Conservation (phyloP, 345 rosid species). For the Garcia nutans region DNA sequence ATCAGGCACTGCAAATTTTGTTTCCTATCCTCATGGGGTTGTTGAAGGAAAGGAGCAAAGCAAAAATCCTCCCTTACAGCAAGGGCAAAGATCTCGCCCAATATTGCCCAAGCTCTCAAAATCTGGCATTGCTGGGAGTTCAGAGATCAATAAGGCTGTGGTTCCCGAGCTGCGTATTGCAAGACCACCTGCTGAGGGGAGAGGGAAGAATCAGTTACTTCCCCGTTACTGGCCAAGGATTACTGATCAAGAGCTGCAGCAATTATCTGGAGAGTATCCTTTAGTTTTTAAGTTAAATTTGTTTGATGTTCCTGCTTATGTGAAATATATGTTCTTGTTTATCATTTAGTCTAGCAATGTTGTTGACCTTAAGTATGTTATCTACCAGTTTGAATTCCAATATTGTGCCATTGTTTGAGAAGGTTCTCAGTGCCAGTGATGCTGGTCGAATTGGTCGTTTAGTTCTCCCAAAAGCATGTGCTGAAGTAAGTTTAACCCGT, state of each 20-base stretch:
- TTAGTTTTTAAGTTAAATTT: conserved; percentile 5
- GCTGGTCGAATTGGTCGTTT: conserved; percentile 95
- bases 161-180: conserved; percentile 54
- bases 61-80: conserved; percentile 39
- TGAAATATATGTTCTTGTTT: conserved; percentile 7
- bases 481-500: conserved; percentile 61
- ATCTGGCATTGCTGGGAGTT: conserved; percentile 32
- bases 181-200: conserved; percentile 82
- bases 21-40: conserved; percentile 37
- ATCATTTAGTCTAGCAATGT: conserved; percentile 15
- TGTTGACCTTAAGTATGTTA: conserved; percentile 41
- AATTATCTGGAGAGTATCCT: conserved; percentile 95
- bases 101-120: conserved; percentile 59
- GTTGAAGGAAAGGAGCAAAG: conserved; percentile 50
- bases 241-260: conserved; percentile 87
- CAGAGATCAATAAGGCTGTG: conserved; percentile 46
- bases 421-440: conserved; percentile 94
- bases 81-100: conserved; percentile 51
- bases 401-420: conserved; percentile 88
- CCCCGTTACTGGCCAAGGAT: conserved; percentile 95
- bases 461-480: conserved; percentile 97
- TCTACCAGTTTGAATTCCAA: conserved; percentile 64
- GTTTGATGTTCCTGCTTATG: background rate
- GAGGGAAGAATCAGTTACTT: conserved; percentile 84
- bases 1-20: conserved; percentile 39